Base-by-base conservation (phyloP, 1,139 yeast genomes). In the Lodderomyces elongisporus region DNA sequence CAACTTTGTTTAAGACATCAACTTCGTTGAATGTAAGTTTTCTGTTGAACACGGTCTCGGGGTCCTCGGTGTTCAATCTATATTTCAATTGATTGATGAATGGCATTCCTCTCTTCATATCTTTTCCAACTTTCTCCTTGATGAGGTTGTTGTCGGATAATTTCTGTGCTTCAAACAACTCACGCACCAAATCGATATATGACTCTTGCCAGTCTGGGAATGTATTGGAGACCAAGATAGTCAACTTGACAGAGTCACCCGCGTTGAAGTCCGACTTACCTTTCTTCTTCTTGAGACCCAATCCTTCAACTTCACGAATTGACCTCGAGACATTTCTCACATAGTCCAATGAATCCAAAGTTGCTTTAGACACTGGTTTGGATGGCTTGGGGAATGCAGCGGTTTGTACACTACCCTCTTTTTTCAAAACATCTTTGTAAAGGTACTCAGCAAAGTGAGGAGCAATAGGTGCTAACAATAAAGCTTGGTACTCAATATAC, bases 131-230 rank as follows among this genome's bases (percentile, higher is more conserved):
- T 52, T 65, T 74, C 44, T 74, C 70, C 56, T 74, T 80, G 44
- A 83, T 66, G 37, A 60, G 62, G 48, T 71, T 72, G 60, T 70
- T 79, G 54, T 82, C 88, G 41, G 77, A 68, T 48, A 83, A 66
- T 21, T 71, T 58, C 17, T 75, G 77, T 31, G 57, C 58, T 45
- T 82, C 91, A 53, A 83, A 85, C 46, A 88, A 71, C 46, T 83
- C 81, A 49, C 88, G 77, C 24, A 87, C 93, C 39, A 91, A 62
- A 45, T 85, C 91, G 51, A 91, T 80, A 62, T 87, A 91, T 47
- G 74, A 70, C 40, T 80, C 85, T 65, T 91, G 98, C 98, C 98
- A 91, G 49, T 83, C 91, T 30, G 99, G 98, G 88, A 84, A 91
- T 14, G 85, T 72, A 30, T 77, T 66, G 14, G 95, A 79, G 34